These are phyloP conservation scores for Macrolepiota fuliginosa DNA, from an alignment of 768 basidiomycete species.

Conservation along the genomic window DNA sequence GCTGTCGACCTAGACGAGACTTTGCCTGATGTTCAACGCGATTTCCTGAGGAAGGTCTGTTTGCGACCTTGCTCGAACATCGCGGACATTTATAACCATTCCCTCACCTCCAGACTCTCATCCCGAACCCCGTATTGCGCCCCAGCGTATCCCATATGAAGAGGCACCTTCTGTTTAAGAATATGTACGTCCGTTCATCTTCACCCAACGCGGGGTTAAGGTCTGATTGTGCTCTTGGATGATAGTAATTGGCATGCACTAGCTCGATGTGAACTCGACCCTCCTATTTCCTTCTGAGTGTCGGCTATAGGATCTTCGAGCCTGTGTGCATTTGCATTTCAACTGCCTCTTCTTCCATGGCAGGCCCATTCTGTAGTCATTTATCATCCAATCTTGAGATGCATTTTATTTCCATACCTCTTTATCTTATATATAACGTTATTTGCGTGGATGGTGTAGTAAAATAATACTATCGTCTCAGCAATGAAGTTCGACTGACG, in stretches of 20 bases:
- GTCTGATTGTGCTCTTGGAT: background rate
- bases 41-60: slow-evolving; percentile 7
- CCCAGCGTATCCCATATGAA: slow-evolving; percentile 13
- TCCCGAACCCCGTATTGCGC: slow-evolving; percentile 10
- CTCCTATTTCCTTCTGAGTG: background rate
- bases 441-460: background rate
- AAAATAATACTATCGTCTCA: no score
- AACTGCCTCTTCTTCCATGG: background rate
- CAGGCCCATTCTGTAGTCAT: no score
- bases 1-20: background rate
- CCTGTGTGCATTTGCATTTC: background rate
- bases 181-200: slow-evolving; percentile 2
- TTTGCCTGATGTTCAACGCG: background rate
- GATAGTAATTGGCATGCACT: slow-evolving; percentile 3
- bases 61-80: background rate
- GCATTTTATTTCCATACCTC: background rate
- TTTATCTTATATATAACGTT: background rate
- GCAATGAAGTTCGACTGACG: background rate
- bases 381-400: no score
- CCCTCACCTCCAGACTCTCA: background rate
- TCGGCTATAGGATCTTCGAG: background rate
- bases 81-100: background rate
- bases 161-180: slow-evolving; percentile 5
- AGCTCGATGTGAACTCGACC: background rate
- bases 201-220: background rate